Evolutionary conservation across 1,284 basidiomycete genomes (phyloP), one percentile per base, ranked within the genome.

Genomic region (Naganishia albida): DNA sequence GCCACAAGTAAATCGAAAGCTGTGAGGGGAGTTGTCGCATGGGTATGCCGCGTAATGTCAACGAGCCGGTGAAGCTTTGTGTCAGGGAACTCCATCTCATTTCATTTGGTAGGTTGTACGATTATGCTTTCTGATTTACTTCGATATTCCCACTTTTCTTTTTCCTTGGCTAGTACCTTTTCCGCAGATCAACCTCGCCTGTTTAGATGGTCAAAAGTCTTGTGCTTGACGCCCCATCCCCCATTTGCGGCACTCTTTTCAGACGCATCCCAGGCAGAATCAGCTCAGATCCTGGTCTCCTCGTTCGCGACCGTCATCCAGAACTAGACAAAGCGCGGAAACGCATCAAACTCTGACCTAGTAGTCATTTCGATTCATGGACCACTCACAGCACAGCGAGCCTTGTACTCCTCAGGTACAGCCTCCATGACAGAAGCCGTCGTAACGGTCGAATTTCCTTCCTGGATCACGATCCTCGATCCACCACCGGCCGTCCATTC

Each of bases 251-350:
- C n/a, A n/a, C n/a, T n/a, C n/a, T n/a, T n/a, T n/a, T n/a, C n/a
- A n/a, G n/a, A n/a, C n/a, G n/a, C n/a, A n/a, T n/a, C n/a, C n/a
- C n/a, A n/a, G n/a, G n/a, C n/a, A 43, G 16, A 6, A 6, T 49
- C 18, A 10, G 34, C 16, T 46, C 16, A 60, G 7, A 60, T 60
- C 25, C 57, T 39, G 38, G 57, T 60, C 48, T 60, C 57, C 10
- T 60, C 57, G n/a, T 60, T 50, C 18, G 57, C 57, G 8, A 60
- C 57, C 3, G 57, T 60, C 57, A 60, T 60, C 57, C 57, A 60
- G 57, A 60, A 60, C 57, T 60, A 15, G 12, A n/a, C 18, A 6
- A 53, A 38, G 23, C 10, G 26, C 10, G 20, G 12, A 12, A 7
- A 16, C 2, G n/a, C 28, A 13, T 38, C 40, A 8, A 50, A 12